Conservation (phyloP, 2,329 filamentous ascomycete genomes). For the Whalleya microplaca region DNA sequence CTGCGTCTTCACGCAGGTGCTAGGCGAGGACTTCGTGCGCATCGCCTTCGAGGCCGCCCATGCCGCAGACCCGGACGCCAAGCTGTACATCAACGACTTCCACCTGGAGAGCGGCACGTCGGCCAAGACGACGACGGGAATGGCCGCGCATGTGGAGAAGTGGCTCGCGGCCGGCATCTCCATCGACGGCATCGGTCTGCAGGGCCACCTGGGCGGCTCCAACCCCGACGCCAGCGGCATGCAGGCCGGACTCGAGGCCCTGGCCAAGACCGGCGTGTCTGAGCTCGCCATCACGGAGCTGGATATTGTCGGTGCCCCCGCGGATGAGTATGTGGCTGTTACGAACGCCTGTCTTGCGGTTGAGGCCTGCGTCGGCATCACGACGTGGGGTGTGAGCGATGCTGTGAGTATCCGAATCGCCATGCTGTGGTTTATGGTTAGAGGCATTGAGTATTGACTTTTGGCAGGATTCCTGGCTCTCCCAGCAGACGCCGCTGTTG, state of each 20-base stretch:
- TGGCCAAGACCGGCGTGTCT: slow-evolving; percentile 46
- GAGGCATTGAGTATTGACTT: background rate
- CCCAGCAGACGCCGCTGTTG: slow-evolving; percentile 22
- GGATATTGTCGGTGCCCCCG: slow-evolving; percentile 52
- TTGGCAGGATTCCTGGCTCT: slow-evolving; percentile 23
- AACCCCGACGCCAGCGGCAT: slow-evolving; percentile 43
- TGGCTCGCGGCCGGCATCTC: slow-evolving; percentile 56
- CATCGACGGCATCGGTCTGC: slow-evolving; percentile 61
- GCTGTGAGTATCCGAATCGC: slow-evolving; percentile 11
- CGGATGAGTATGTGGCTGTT: slow-evolving; percentile 48
- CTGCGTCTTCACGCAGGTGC: slow-evolving; percentile 65
- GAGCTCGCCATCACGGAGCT: slow-evolving; percentile 62
- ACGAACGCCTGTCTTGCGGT: slow-evolving; percentile 50
- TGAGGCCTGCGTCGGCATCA: slow-evolving; percentile 55
- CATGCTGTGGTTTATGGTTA: background rate
- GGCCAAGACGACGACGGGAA: slow-evolving; percentile 55
- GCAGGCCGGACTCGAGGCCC: slow-evolving; percentile 45
- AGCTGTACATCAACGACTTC: slow-evolving; percentile 74
- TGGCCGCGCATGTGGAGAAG: slow-evolving; percentile 53
- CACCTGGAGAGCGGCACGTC: slow-evolving; percentile 63
- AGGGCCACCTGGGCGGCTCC: slow-evolving; percentile 47
- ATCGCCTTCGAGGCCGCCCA: slow-evolving; percentile 70
- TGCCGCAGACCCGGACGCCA: slow-evolving; percentile 64
- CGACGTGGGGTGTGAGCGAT: slow-evolving; percentile 44
- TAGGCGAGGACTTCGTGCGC: slow-evolving; percentile 69